phyloP scores from a whole-genome alignment of 2,329 filamentous ascomycete genomes.

The Arthrobotrys megalospora region DNA sequence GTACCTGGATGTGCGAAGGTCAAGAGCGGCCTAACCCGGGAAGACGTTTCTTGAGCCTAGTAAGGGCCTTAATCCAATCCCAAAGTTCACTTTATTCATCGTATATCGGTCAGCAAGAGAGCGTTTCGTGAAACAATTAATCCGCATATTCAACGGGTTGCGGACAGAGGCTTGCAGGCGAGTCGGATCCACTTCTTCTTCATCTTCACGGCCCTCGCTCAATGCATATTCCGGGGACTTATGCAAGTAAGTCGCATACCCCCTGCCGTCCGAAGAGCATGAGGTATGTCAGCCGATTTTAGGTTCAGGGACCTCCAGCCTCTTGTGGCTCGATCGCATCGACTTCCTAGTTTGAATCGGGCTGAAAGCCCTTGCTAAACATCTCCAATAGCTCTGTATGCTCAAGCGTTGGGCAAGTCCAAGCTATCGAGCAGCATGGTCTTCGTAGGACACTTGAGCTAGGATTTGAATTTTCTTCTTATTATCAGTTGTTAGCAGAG shows the following conservation, averaged over 20 bases:
- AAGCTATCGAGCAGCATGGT: conserved; percentile 12
- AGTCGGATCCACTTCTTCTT: not conserved
- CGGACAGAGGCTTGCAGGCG: not conserved
- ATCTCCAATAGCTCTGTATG: not conserved
- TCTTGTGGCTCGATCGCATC: conserved; percentile 35
- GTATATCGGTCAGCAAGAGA: conserved; percentile 5
- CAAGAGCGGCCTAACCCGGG: conserved; percentile 9
- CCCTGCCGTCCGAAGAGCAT: conserved; percentile 3
- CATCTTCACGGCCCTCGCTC: not conserved
- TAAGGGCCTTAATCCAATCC: not conserved
- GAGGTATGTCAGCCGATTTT: conserved; percentile 5
- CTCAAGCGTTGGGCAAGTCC: conserved; percentile 15
- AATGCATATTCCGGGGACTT: conserved; percentile 16
- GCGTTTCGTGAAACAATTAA: conserved; percentile 22
- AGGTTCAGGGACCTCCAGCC: conserved; percentile 33
- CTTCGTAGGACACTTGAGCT: not conserved
- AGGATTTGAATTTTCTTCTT: not conserved
- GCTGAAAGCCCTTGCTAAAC: not conserved
- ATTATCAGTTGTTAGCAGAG: not conserved
- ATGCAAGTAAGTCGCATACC: conserved; percentile 7
- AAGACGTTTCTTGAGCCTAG: conserved; percentile 16
- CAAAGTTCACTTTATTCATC: conserved; percentile 13
- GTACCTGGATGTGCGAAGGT: conserved; percentile 6
- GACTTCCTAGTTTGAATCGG: conserved; percentile 10
- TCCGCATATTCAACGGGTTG: not conserved